Base-by-base conservation (phyloP, 1,284 basidiomycete genomes). In the Microbotryum saponariae region DNA sequence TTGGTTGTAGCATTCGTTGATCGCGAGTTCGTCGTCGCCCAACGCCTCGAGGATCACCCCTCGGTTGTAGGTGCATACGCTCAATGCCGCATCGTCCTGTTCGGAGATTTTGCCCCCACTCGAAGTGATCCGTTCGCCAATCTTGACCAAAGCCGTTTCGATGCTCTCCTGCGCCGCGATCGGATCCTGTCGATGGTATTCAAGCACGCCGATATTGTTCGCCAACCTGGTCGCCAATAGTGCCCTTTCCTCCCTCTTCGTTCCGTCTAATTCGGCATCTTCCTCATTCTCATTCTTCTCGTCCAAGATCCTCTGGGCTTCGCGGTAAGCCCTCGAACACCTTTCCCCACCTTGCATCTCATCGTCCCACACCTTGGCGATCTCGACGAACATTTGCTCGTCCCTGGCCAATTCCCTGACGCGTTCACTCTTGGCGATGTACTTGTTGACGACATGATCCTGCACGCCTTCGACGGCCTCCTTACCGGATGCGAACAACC, bases 21-120 rank as follows among this genome's bases (percentile, higher is more conserved):
- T 12, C 20, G 91, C 91, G 69, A 85, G 81, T 1, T 76, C 78
- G 4, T 81, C 79, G 50, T 89, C 85, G 0, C 86, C 86, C 60
- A 83, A 79, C 59, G 91, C 88, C 74, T 97, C 92, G 71, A 90
- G 91, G 18, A 87, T 84, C 60, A 91, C 79, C 0, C 87, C 92
- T 20, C 94, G 82, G 73, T 97, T 96, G 76, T 90, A 96, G 55
- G 91, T 76, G 37, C 91, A 82, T 0, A 88, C 85, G 0, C 89
- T 91, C 52, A 87, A 84, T 75, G 88, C 81, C 2, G 79, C 81
- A 72, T 89, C 87, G 27, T 49, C 46, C 47, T 62, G 57, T 3
- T 48, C 50, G 8, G 52, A 37, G 3, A 62, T 49, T 4, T 31
- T 81, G 1, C 80, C 73, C 20, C 82, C 77, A 31, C 74, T 73